phyloP scores from a whole-genome alignment of 441 rosid species.

The Populus hybrid region DNA sequence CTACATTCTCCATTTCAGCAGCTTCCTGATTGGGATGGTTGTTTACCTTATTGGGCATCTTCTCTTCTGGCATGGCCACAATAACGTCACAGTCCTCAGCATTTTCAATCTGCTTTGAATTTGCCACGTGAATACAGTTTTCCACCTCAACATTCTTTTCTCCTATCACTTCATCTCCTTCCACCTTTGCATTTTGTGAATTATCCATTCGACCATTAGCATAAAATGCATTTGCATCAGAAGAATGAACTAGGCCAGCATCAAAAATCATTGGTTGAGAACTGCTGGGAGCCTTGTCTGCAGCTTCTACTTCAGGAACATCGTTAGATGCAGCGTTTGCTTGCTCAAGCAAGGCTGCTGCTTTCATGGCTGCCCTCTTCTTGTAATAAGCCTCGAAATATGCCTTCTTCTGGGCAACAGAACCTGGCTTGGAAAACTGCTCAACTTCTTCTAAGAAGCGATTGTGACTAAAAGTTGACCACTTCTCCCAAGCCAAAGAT shows the following conservation, averaged over 20 bases:
- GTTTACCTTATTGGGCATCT: constrained; percentile 42
- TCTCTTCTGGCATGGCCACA: constrained; percentile 23
- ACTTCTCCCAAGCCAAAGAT: constrained; percentile 83
- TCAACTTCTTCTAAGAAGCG: constrained; percentile 90
- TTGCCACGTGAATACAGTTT: constrained; percentile 22
- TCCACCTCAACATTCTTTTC: constrained; percentile 21
- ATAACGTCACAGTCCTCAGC: constrained; percentile 12
- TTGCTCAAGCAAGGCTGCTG: constrained; percentile 41
- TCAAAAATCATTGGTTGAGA: constrained; percentile 8
- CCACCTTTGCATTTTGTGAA: constrained; percentile 15
- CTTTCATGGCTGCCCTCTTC: constrained; percentile 67
- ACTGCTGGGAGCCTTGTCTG: constrained; percentile 4
- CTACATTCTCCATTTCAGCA: constrained; percentile 31
- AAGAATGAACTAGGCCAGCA: constrained; percentile 22
- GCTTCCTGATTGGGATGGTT: constrained; percentile 33
- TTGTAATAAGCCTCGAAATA: constrained; percentile 86
- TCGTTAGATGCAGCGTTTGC: constrained; percentile 16
- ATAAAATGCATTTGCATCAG: constrained; percentile 14
- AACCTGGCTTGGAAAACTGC: constrained; percentile 80
- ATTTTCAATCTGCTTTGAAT: constrained; percentile 21
- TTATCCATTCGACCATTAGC: constrained; percentile 7
- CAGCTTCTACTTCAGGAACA: constrained; percentile 23
- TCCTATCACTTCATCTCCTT: constrained; percentile 20
- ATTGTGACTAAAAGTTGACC: constrained; percentile 92
- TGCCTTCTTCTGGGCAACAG: constrained; percentile 91